These are phyloP conservation scores for Fusarium coicis DNA, from an alignment of 2,329 filamentous ascomycete species.

Conservation along the genomic window DNA sequence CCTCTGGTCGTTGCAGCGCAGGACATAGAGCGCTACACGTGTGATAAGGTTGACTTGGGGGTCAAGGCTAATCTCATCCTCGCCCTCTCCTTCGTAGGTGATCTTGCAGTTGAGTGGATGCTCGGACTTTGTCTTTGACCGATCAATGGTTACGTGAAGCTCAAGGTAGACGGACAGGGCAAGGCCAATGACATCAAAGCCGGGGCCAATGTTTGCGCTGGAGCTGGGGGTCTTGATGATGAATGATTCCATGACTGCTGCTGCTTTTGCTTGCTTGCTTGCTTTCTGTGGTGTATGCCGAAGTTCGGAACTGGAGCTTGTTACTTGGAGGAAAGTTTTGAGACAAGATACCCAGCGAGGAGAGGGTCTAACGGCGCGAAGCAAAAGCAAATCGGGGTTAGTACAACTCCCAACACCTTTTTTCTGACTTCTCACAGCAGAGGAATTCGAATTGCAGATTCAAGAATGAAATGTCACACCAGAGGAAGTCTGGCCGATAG, in stretches of 20 bases:
- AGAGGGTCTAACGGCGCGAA: constrained; percentile 33
- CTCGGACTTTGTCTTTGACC: constrained; percentile 61
- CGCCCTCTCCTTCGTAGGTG: constrained; percentile 87
- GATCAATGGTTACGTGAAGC: constrained; percentile 81
- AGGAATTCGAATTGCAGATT: not conserved
- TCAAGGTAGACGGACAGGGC: constrained; percentile 95
- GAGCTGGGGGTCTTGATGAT: constrained; percentile 88
- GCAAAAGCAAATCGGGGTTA: constrained; percentile 25
- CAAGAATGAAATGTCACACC: constrained; percentile 6
- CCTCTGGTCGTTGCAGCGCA: constrained; percentile 89
- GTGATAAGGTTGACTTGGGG: constrained; percentile 94
- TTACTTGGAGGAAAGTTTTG: constrained; percentile 18
- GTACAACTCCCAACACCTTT: constrained; percentile 15
- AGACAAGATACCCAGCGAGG: constrained; percentile 2
- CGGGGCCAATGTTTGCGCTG: constrained; percentile 96
- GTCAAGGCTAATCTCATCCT: constrained; percentile 82
- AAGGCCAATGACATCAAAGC: constrained; percentile 97
- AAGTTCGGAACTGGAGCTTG: constrained; percentile 10
- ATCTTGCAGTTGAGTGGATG: constrained; percentile 85
- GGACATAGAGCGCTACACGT: constrained; percentile 90
- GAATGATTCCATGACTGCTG: constrained; percentile 66
- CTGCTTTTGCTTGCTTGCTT: constrained; percentile 31
- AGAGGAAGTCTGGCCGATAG: constrained; percentile 8
- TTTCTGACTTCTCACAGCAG: not conserved
- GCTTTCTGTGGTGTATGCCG: constrained; percentile 33